Percentiles rank a stretch among this genome's conserved stretches.
phyloP scores from a whole-genome alignment of 2,329 filamentous ascomycete genomes.

The Fusarium sp. region DNA sequence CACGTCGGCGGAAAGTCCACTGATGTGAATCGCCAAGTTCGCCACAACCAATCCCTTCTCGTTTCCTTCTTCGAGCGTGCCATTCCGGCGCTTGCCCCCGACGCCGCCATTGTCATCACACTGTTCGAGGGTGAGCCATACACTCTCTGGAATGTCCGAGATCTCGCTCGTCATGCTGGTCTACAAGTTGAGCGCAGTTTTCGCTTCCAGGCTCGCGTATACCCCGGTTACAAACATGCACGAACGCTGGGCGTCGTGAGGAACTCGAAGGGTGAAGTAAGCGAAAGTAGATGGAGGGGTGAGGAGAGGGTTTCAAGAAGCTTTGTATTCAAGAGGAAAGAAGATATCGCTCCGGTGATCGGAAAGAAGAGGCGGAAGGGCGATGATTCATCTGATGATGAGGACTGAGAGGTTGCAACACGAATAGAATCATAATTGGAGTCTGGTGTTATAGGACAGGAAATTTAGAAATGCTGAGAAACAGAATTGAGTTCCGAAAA shows the following conservation, averaged over 20 bases:
- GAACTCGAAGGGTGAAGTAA: conserved; percentile 56
- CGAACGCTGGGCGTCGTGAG: conserved; percentile 74
- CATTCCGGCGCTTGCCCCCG: conserved; percentile 50
- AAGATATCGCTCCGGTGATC: conserved; percentile 51
- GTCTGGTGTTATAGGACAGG: conserved; percentile 11
- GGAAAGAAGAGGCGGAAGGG: conserved; percentile 44
- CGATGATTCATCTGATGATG: conserved; percentile 49
- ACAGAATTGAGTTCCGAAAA: neutral
- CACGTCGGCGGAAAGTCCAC: conserved; percentile 92
- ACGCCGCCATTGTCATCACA: conserved; percentile 78
- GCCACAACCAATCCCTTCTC: conserved; percentile 85
- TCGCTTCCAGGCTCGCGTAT: conserved; percentile 70
- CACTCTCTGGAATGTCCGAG: conserved; percentile 92
- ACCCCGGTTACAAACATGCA: conserved; percentile 79
- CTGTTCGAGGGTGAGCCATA: conserved; percentile 96
- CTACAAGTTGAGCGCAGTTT: conserved; percentile 77
- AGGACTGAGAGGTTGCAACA: conserved; percentile 23
- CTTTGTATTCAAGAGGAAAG: conserved; percentile 70
- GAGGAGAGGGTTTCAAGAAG: conserved; percentile 61
- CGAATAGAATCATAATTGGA: conserved; percentile 5
- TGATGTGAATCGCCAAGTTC: conserved; percentile 93
- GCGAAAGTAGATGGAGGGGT: conserved; percentile 53
- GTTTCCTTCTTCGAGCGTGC: conserved; percentile 72
- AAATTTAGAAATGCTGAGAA: neutral
- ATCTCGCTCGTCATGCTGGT: conserved; percentile 82